Conservation (phyloP, 164 flowering plant genomes). For the Sextonia rubra region DNA sequence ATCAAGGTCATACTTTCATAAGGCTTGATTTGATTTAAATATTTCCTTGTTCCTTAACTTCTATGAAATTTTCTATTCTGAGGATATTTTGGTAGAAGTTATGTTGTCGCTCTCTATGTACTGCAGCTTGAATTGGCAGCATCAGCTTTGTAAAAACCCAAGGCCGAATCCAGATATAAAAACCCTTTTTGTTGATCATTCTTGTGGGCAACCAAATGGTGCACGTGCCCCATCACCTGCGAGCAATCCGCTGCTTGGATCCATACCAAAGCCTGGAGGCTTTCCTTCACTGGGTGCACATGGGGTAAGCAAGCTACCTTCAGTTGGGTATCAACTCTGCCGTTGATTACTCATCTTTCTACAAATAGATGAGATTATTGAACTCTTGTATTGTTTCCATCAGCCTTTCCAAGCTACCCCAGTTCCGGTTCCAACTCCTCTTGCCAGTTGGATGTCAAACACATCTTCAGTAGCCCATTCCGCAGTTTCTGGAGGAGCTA, state of each 20-base stretch:
- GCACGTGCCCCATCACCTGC: slow-evolving; percentile 88
- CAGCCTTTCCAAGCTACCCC: slow-evolving; percentile 80
- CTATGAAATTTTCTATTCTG: background rate
- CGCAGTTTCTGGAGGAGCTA: slow-evolving; percentile 68
- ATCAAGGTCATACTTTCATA: background rate
- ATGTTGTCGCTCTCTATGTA: background rate
- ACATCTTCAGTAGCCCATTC: slow-evolving; percentile 59
- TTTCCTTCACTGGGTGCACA: slow-evolving; percentile 80
- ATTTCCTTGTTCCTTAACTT: background rate
- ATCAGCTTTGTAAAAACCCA: slow-evolving; percentile 85
- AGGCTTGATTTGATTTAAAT: background rate
- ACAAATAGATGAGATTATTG: slow-evolving; percentile 7
- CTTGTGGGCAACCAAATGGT: slow-evolving; percentile 87
- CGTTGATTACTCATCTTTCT: background rate
- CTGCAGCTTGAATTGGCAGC: slow-evolving; percentile 88
- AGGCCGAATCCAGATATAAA: slow-evolving; percentile 92
- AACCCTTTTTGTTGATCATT: slow-evolving; percentile 85
- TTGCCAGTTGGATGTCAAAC: slow-evolving; percentile 90
- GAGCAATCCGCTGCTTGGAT: slow-evolving; percentile 59
- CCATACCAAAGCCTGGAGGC: slow-evolving; percentile 74
- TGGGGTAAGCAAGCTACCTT: slow-evolving; percentile 39
- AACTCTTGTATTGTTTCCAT: slow-evolving; percentile 8
- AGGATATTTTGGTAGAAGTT: background rate
- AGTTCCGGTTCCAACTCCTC: slow-evolving; percentile 55
- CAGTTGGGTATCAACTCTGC: background rate